A percentile compares a stretch with the other conserved stretches of the same genome.
Conservation (phyloP, 169 alveolate genomes). For the Eimeria necatrix region DNA sequence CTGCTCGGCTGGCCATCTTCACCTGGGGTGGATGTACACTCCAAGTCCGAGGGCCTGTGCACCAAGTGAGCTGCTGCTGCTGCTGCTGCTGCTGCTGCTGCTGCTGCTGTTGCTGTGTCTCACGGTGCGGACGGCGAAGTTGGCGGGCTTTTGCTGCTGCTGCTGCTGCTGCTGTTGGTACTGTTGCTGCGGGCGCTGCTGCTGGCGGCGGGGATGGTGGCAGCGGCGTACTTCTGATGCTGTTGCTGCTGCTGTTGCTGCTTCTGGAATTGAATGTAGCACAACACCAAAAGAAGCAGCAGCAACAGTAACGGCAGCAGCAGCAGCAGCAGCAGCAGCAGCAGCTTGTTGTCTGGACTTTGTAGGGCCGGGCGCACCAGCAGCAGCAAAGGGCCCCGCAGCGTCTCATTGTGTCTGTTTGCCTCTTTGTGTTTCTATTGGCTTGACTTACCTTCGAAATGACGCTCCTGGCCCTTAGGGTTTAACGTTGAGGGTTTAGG, state of each 20-base stretch:
- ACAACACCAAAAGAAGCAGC: no score
- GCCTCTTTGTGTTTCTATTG: not conserved
- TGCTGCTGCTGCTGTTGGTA: no score
- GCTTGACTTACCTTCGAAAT: not conserved
- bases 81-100: no score
- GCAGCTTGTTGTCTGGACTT: not conserved
- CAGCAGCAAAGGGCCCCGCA: not conserved
- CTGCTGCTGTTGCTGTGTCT: no score
- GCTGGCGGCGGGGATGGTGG: no score
- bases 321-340: constrained; percentile 8
- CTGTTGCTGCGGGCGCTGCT: no score
- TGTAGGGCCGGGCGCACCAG: not conserved
- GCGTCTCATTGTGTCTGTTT: not conserved
- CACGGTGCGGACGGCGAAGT: no score
- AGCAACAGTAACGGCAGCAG: not conserved
- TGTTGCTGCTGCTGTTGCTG: no score
- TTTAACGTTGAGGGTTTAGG: not conserved
- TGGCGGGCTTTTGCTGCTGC: no score
- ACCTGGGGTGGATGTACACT: constrained; percentile 94
- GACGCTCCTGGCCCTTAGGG: not conserved
- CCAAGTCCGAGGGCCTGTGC: constrained; percentile 91
- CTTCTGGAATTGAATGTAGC: no score
- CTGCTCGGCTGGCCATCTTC: constrained; percentile 90
- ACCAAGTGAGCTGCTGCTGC: constrained; percentile 77
- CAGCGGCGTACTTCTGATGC: no score